Evolutionary conservation across 768 basidiomycete genomes (phyloP).

Genomic region (Naganishia vaughanmartiniae): DNA sequence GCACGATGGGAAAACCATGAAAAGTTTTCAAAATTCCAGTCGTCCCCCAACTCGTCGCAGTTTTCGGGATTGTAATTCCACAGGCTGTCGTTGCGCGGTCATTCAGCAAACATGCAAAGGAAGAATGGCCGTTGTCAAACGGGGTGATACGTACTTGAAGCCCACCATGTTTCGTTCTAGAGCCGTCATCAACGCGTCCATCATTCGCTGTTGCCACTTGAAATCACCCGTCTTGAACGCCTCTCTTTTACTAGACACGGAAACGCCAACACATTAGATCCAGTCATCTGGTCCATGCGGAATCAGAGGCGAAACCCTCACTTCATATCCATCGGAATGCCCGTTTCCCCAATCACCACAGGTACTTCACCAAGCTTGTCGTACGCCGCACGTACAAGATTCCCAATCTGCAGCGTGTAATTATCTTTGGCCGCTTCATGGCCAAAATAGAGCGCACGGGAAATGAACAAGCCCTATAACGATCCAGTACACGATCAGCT

Average conservation of each 20-base stretch:
- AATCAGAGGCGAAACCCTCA: slow-evolving; percentile 52
- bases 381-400: slow-evolving; percentile 69
- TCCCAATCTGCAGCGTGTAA: slow-evolving; percentile 74
- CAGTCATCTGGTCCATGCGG: neutral
- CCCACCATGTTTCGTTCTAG: slow-evolving; percentile 73
- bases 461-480: slow-evolving; percentile 75
- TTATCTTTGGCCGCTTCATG: slow-evolving; percentile 76
- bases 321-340: slow-evolving; percentile 98
- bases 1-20: slow-evolving; percentile 72
- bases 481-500: neutral
- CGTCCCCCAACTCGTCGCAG: slow-evolving; percentile 70
- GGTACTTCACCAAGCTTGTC: slow-evolving; percentile 74
- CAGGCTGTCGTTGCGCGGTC: slow-evolving; percentile 58
- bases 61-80: slow-evolving; percentile 96
- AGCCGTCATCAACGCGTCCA: slow-evolving; percentile 86
- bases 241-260: slow-evolving; percentile 60
- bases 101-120: neutral
- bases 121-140: neutral
- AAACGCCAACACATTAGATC: neutral
- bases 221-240: slow-evolving; percentile 74
- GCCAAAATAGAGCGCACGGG: slow-evolving; percentile 83
- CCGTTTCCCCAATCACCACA: slow-evolving; percentile 85
- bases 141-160: slow-evolving; percentile 68
- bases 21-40: slow-evolving; percentile 96
- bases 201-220: slow-evolving; percentile 81